Evolutionary conservation across 805 yeast genomes (phyloP), one percentile per base, ranked within the genome.

Genomic region (Kockiozyma suomiensis): DNA sequence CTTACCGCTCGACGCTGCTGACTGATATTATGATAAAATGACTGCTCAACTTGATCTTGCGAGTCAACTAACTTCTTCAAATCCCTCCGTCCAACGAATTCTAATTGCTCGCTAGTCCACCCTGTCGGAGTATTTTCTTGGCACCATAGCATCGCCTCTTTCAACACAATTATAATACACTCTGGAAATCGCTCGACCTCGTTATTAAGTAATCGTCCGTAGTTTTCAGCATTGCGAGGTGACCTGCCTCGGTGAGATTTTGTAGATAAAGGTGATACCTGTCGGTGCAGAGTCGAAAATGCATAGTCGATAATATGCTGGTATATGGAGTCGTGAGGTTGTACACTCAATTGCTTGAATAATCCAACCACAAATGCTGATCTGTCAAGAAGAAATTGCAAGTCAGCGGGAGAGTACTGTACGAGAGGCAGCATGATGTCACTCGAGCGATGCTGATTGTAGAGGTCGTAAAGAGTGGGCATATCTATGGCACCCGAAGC

Each of bases 31-130:
- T 26, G 43, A 33, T 25, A 15, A 19, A 49, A n/a, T 4, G 43
- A 15, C 21, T 35, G 53, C 19, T 35, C 33, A 13, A n/a, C 23
- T n/a, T 35, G 21, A 5, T n/a, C 43, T 28, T n/a, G 4, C 33
- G 46, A 12, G 47, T 64, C 57, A 19, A 69, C 32, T 41, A 56
- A 54, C 38, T 70, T 74, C 33, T 76, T 74, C 46, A 89, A 72
- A 70, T 90, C 96, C 54, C 81, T 81, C 68, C 96, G 79, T 1
- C 85, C 88, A n/a, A 87, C 81, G 35, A 88, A 72, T 15, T 81
- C 81, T 21, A 87, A 74, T n/a, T 59, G 59, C 19, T 73, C 74
- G 32, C 55, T 69, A 53, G 73, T 79, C 82, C 80, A 82, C 40
- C 75, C 81, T 37, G 78, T 78, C 1, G 80, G 80, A 0, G 84